Evolutionary conservation across 495 filamentous ascomycete species (phyloP).

Genomic region (Daldinia vernicosa): DNA sequence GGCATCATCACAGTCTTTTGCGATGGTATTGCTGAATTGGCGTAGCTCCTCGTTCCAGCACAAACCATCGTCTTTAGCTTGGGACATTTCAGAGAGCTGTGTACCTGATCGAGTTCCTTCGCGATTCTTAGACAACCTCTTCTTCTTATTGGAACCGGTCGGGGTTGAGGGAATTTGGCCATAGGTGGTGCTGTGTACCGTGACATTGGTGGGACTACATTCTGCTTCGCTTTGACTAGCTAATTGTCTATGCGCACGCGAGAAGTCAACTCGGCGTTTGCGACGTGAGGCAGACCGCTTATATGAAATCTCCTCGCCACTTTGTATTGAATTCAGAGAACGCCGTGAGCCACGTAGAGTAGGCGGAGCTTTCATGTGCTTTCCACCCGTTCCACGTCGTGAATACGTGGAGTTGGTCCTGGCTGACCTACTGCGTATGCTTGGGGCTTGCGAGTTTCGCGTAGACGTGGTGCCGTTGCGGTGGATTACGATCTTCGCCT

Average conservation of each 20-base stretch:
- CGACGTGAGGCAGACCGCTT: conserved; percentile 67
- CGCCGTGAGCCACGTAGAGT: conserved; percentile 43
- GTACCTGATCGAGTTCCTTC: conserved; percentile 22
- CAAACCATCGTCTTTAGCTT: conserved; percentile 27
- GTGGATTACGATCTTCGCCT: conserved; percentile 74
- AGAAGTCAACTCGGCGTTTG: conserved; percentile 85
- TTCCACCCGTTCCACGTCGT: conserved; percentile 19
- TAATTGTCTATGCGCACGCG: conserved; percentile 58
- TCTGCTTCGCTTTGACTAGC: conserved; percentile 36
- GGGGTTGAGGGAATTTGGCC: conserved; percentile 33
- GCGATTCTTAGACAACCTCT: conserved; percentile 3
- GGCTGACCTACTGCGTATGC: conserved; percentile 26
- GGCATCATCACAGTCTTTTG: conserved; percentile 70
- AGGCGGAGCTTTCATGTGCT: conserved; percentile 5
- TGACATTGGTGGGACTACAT: conserved; percentile 43
- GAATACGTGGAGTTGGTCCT: conserved; percentile 40
- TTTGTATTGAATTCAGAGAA: conserved; percentile 68
- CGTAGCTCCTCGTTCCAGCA: conserved; percentile 61
- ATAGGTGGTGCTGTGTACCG: conserved; percentile 38
- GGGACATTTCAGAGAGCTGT: conserved; percentile 21
- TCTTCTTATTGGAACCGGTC: conserved; percentile 19
- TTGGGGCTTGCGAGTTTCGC: conserved; percentile 33
- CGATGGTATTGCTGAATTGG: conserved; percentile 58
- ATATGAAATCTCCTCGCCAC: conserved; percentile 58
- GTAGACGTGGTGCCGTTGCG: conserved; percentile 51